Base-by-base conservation (phyloP, 176 grass and related monocot genomes). In the Carex parvula region DNA sequence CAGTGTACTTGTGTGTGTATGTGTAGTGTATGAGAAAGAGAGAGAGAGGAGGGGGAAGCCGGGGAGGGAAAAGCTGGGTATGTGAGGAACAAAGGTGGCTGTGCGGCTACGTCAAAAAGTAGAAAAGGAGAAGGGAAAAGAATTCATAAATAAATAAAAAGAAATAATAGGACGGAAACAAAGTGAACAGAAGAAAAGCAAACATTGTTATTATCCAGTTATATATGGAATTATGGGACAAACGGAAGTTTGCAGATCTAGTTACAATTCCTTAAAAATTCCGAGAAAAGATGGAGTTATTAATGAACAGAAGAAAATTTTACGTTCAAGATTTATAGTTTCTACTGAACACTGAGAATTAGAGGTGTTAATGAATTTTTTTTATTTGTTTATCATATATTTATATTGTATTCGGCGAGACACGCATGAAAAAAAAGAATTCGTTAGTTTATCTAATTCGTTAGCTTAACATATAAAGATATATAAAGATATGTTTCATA, bases 41-140 rank as follows among this genome's bases (percentile, higher is more conserved):
- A 12, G 60, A 10, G 84, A 64, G 55, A 64, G 75, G 8, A 39
- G 37, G 37, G 37, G n/a, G n/a, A n/a, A 39, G 37, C 37, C 37
- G 6, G 16, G 55, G 62, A 79, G 56, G 39, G 69, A 72, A 71
- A 22, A 58, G 24, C 65, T 86, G 68, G 84, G 65, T 22, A 61
- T 71, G 65, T 33, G 50, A 70, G 86, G 74, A 76, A 60, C 84
- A 82, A 93, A 79, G 55, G 76, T 56, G 50, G 60, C 33, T 75
- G 46, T 75, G 71, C 71, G 21, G 71, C 72, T 76, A 55, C 18
- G 35, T 81, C 56, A 81, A 60, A 80, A 81, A 44, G 80, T 18
- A 67, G 18, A 54, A 82, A 82, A 82, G 12, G 4, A 52, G n/a
- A 67, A 33, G 44, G 18, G 41, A 66, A 62, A 61, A 22, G 6